Conservation (phyloP, 805 yeast genomes). For the Candida alai region DNA sequence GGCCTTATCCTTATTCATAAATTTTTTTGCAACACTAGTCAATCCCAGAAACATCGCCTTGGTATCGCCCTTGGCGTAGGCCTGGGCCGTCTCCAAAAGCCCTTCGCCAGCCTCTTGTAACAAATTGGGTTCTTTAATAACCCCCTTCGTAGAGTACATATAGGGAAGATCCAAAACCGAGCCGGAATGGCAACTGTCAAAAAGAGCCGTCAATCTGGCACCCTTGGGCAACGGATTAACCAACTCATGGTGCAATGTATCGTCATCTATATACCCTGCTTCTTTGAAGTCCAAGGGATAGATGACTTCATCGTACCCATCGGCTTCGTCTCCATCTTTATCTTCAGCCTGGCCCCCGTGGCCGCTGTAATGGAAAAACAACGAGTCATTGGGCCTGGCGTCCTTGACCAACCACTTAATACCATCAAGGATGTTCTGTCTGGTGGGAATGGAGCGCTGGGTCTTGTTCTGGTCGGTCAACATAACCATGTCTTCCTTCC, state of each 20-base stretch:
- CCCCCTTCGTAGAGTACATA: constrained; percentile 78
- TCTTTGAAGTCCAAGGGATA: constrained; percentile 70
- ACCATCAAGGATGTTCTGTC: constrained; percentile 67
- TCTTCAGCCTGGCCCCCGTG: constrained; percentile 80
- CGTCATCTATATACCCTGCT: constrained; percentile 70
- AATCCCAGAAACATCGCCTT: constrained; percentile 40
- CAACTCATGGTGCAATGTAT: constrained; percentile 65
- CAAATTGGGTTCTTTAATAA: constrained; percentile 74
- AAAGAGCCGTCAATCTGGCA: constrained; percentile 71
- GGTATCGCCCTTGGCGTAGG: constrained; percentile 58
- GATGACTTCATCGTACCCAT: constrained; percentile 68
- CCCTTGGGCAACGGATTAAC: constrained; percentile 70
- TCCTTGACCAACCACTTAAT: constrained; percentile 77
- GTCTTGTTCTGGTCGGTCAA: constrained; percentile 54
- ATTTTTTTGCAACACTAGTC: constrained; percentile 19
- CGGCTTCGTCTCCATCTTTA: constrained; percentile 69
- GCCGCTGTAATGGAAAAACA: constrained; percentile 82
- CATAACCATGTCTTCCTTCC: constrained; percentile 52
- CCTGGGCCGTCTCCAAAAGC: constrained; percentile 53
- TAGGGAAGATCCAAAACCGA: constrained; percentile 78
- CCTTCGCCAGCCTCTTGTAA: constrained; percentile 73
- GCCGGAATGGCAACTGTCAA: constrained; percentile 87
- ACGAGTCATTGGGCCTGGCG: constrained; percentile 72
- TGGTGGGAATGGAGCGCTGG: constrained; percentile 55
- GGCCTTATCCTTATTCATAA: constrained; percentile 18